Percentiles rank a stretch among this genome's conserved stretches.
phyloP scores from a whole-genome alignment of 1,139 yeast genomes.

The Hyphopichia pseudoburtonii region DNA sequence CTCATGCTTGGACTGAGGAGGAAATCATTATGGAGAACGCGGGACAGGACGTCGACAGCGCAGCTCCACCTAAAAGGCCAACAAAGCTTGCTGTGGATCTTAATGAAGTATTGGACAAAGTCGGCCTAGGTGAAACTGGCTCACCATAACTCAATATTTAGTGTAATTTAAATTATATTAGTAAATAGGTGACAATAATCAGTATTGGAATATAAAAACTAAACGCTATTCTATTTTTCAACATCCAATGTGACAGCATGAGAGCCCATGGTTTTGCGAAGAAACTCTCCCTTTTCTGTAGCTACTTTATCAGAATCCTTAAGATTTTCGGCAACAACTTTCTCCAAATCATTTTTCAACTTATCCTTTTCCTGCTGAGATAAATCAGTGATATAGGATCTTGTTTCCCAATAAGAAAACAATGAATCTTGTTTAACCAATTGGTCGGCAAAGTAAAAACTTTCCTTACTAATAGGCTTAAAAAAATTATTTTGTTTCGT shows the following conservation, averaged over 20 bases:
- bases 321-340: slow-evolving; percentile 15
- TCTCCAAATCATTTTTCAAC: slow-evolving; percentile 22
- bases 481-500: slow-evolving; percentile 22
- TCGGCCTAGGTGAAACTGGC: background rate
- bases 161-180: no score
- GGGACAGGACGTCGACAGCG: slow-evolving; percentile 6
- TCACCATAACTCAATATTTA: no score
- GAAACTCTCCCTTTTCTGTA: slow-evolving; percentile 11
- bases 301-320: slow-evolving; percentile 17
- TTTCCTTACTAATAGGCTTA: slow-evolving; percentile 26
- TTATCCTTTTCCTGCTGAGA: slow-evolving; percentile 32
- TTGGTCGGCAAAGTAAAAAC: slow-evolving; percentile 31
- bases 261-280: slow-evolving; percentile 27
- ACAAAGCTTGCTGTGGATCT: slow-evolving; percentile 13
- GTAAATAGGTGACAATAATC: no score
- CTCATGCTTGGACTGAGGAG: no score
- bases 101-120: slow-evolving; percentile 22
- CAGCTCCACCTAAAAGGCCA: no score
- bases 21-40: no score
- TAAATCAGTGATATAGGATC: slow-evolving; percentile 57
- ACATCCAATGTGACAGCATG: slow-evolving; percentile 23
- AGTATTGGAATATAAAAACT: no score
- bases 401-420: slow-evolving; percentile 56
- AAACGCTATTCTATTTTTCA: slow-evolving; percentile 12
- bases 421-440: slow-evolving; percentile 32